Base-by-base conservation (phyloP, 148 eudicot genomes). In the Silene conica region DNA sequence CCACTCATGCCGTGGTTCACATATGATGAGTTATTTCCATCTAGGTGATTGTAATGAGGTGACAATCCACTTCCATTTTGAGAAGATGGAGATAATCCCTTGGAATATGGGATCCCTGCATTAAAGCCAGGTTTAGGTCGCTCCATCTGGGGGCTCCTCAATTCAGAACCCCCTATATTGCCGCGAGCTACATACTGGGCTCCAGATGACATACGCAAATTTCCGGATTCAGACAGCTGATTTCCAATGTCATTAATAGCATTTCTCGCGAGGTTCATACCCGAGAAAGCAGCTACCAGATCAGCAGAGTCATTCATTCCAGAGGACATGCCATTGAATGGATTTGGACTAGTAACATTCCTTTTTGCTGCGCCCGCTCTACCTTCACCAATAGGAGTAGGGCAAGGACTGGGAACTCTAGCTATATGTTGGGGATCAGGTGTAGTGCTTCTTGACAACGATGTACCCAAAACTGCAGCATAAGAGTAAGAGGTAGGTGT, bases 331-430 rank as follows among this genome's bases (percentile, higher is more conserved):
- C 85, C 86, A 69, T 84, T 92, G 76, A 90, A 92, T 23, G 89
- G 74, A 72, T 84, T 88, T 31, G 90, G 86, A 74, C 81, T 78
- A 70, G 82, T 79, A 20, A 82, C 48, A 75, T 85, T 86, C 85
- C 86, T 94, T 63, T 87, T 91, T 26, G 90, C 74, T 28, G 80
- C 74, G 21, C 74, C 87, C 16, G 60, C 67, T 76, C 99, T 83
- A 52, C 90, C 96, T 54, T 88, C 96, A 34, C 99, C 97, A 80
- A 92, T 96, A 54, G 99, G 97, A 58, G 91, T 83, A 54, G 86
- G 99, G 79, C 89, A 86, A 60, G 99, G 99, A 82, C 99, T 96
- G 52, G 97, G 99, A 60, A 83, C 90, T 80, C 97, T 82, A 58
- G 91, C 86, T 28, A 92, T 85, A 64, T 81, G 90, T 72, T 92